Conservation (phyloP, 768 basidiomycete genomes). For the Agrocybe pediades region DNA sequence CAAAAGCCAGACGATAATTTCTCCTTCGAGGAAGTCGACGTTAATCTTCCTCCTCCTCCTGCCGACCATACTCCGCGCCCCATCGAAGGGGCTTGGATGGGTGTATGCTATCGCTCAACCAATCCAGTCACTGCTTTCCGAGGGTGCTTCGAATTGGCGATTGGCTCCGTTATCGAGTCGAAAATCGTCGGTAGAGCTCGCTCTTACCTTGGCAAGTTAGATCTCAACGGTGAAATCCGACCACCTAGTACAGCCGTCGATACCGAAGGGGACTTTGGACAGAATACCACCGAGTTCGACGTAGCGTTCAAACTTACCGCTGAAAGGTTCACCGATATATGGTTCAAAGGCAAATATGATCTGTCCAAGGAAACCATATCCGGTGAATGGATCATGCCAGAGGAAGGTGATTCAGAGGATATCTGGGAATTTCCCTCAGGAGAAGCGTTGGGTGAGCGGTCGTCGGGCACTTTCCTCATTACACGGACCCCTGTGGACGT, state of each 20-base stretch:
- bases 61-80: not conserved
- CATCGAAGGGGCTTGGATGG: slow-evolving; percentile 4
- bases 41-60: not conserved
- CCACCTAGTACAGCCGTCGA: not conserved
- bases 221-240: not conserved
- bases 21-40: not conserved
- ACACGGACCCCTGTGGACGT: not conserved
- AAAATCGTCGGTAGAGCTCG: slow-evolving; percentile 3
- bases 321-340: not conserved
- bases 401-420: not conserved
- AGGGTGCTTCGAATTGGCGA: not conserved
- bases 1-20: not conserved
- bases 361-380: slow-evolving; percentile 2
- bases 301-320: not conserved
- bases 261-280: too few relatives aligned
- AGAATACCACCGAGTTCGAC: too few relatives aligned
- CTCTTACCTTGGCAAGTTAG: not conserved
- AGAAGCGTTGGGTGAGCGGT: not conserved
- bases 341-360: slow-evolving; percentile 9
- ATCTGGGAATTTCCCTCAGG: not conserved
- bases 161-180: slow-evolving; percentile 3
- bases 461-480: not conserved
- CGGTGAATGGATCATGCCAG: slow-evolving; percentile 6
- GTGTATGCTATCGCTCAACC: not conserved
- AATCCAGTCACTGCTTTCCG: not conserved